Conservation (phyloP, 2,329 filamentous ascomycete genomes). For the Fusarium odoratissimum region DNA sequence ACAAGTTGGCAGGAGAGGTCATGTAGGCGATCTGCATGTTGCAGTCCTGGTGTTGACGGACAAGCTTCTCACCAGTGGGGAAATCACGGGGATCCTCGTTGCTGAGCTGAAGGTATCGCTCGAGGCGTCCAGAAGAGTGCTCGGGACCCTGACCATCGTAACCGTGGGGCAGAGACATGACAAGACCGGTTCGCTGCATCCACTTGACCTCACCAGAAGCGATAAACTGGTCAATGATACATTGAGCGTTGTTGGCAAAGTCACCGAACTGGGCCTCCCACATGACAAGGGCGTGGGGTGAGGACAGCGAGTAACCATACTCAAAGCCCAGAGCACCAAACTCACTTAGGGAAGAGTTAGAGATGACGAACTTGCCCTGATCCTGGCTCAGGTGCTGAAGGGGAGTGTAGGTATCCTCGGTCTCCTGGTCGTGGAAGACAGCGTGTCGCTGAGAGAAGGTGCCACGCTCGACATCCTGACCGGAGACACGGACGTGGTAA, state of each 20-base stretch:
- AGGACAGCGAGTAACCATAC: slow-evolving; percentile 97
- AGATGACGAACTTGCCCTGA: slow-evolving; percentile 95
- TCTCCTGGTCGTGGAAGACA: slow-evolving; percentile 97
- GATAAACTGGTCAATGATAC: slow-evolving; percentile 98
- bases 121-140: slow-evolving; percentile 96
- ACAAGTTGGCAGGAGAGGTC: slow-evolving; percentile 95
- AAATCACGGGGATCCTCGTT: slow-evolving; percentile 97
- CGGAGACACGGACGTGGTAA: slow-evolving; percentile 96
- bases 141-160: slow-evolving; percentile 99
- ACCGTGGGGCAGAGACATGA: slow-evolving; percentile 96
- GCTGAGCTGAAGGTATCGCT: slow-evolving; percentile 95
- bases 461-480: slow-evolving; percentile 98
- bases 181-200: slow-evolving; percentile 96
- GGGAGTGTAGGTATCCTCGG: slow-evolving; percentile 90
- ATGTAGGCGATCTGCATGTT: slow-evolving; percentile 99
- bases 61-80: slow-evolving; percentile 87
- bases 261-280: slow-evolving; percentile 99
- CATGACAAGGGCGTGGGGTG: slow-evolving; percentile 96
- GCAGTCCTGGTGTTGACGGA: slow-evolving; percentile 98
- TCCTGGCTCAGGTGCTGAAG: slow-evolving; percentile 89
- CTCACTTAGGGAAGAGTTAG: slow-evolving; percentile 87
- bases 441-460: slow-evolving; percentile 98
- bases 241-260: slow-evolving; percentile 99
- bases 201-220: slow-evolving; percentile 98
- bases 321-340: slow-evolving; percentile 89